Evolutionary conservation across 495 filamentous ascomycete species (phyloP).

Genomic region (Clavariopsis aquatica): DNA sequence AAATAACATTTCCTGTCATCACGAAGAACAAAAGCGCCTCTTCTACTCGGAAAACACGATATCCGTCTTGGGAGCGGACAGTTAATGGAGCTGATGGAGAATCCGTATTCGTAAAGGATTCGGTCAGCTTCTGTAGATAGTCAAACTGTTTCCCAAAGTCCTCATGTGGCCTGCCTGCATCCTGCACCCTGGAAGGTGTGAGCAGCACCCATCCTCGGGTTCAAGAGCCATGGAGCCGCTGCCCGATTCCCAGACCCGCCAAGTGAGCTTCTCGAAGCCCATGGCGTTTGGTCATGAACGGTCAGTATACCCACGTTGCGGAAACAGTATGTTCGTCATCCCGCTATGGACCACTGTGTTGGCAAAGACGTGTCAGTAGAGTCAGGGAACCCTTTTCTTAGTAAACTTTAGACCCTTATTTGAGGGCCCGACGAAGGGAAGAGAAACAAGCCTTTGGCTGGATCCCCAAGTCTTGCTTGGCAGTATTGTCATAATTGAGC

Average conservation of each 20-base stretch:
- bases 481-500: neutral
- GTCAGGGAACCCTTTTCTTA: neutral
- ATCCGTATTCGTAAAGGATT: neutral
- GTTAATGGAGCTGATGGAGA: no score
- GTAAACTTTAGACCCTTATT: neutral
- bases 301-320: neutral
- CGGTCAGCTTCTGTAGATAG: neutral
- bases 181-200: no score
- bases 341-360: neutral
- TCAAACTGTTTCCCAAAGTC: no score
- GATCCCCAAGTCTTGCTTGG: neutral
- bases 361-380: neutral
- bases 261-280: conserved; percentile 1
- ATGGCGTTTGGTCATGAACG: neutral
- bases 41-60: neutral
- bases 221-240: neutral
- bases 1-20: neutral
- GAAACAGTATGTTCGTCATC: neutral
- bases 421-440: no score
- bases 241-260: neutral
- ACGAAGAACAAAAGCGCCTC: neutral
- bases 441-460: neutral
- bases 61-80: neutral
- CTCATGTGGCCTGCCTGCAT: no score
- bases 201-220: neutral